Percentiles rank a stretch among this genome's conserved stretches.
phyloP scores from a whole-genome alignment of 2,329 filamentous ascomycete species.

The Trichoderma citrinoviride region DNA sequence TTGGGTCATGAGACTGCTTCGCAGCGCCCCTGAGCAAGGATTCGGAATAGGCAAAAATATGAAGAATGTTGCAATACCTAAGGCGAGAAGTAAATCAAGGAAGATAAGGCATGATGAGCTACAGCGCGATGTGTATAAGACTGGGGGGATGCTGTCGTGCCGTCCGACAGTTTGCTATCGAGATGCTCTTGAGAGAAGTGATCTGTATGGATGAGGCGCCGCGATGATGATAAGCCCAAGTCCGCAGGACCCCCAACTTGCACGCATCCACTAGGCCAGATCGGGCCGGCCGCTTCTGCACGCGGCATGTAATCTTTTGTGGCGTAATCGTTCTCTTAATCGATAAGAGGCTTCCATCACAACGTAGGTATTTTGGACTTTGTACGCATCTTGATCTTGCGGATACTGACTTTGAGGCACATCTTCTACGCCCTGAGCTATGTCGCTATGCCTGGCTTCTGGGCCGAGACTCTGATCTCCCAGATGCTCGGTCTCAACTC shows the following conservation, averaged over 20 bases:
- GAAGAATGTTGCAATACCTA: neutral
- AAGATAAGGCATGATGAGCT: neutral
- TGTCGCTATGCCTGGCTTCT: neutral
- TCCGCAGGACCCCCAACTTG: too few relatives aligned
- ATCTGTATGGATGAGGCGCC: neutral
- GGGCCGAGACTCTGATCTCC: neutral
- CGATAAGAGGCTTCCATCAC: too few relatives aligned
- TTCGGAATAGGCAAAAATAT: neutral
- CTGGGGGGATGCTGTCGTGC: neutral
- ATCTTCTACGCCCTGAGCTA: neutral
- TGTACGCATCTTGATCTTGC: too few relatives aligned
- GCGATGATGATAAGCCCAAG: neutral
- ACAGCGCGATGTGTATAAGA: neutral
- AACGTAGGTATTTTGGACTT: too few relatives aligned
- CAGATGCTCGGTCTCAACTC: neutral
- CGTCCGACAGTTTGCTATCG: neutral
- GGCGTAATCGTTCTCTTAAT: too few relatives aligned
- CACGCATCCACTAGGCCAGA: too few relatives aligned
- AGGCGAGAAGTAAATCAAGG: neutral
- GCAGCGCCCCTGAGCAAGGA: slow-evolving; percentile 5
- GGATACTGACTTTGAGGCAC: too few relatives aligned
- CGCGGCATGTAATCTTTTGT: too few relatives aligned
- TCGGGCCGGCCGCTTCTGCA: too few relatives aligned
- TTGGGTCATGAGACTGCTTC: neutral
- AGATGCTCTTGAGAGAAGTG: neutral